Evolutionary conservation across 1,284 basidiomycete species (phyloP).

Genomic region (Ustanciosporium gigantosporum): DNA sequence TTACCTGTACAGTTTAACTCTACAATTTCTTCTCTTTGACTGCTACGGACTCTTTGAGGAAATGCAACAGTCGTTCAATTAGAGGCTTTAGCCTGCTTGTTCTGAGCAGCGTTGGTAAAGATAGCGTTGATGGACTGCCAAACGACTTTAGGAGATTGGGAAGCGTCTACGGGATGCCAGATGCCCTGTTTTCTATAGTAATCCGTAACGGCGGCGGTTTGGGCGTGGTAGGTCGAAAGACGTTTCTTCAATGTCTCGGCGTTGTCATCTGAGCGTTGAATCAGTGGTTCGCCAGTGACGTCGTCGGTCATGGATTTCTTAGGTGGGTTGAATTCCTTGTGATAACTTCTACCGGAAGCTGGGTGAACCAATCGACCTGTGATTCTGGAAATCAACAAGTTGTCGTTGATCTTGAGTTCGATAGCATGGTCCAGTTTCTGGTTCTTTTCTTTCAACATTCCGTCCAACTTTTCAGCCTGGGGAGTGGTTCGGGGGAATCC

Average conservation of each 20-base stretch:
- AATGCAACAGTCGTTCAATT: no score
- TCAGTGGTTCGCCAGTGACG: constrained; percentile 89
- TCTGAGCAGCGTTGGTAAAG: constrained; percentile 59
- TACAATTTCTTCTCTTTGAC: no score
- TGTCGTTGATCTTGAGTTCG: constrained; percentile 89
- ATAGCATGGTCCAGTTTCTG: constrained; percentile 86
- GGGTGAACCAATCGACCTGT: constrained; percentile 94
- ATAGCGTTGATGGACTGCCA: constrained; percentile 75
- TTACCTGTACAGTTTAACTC: no score
- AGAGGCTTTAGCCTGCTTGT: neutral
- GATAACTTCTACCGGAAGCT: constrained; percentile 85
- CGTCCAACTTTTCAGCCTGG: constrained; percentile 95
- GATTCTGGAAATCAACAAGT: constrained; percentile 93
- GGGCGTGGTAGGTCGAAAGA: constrained; percentile 80
- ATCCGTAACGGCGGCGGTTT: constrained; percentile 93
- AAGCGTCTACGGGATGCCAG: constrained; percentile 77
- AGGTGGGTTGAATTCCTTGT: constrained; percentile 92
- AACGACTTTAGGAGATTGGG: constrained; percentile 85
- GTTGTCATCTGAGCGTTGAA: constrained; percentile 64
- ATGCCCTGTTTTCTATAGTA: constrained; percentile 87
- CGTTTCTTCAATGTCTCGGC: constrained; percentile 87
- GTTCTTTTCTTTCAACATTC: constrained; percentile 79
- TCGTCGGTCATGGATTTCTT: constrained; percentile 95
- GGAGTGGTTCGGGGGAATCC: constrained; percentile 97
- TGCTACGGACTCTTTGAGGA: no score